Percentiles rank a stretch among this genome's conserved stretches.
phyloP scores from a whole-genome alignment of 139 green algal species.

The Chlamydomonas urium region DNA sequence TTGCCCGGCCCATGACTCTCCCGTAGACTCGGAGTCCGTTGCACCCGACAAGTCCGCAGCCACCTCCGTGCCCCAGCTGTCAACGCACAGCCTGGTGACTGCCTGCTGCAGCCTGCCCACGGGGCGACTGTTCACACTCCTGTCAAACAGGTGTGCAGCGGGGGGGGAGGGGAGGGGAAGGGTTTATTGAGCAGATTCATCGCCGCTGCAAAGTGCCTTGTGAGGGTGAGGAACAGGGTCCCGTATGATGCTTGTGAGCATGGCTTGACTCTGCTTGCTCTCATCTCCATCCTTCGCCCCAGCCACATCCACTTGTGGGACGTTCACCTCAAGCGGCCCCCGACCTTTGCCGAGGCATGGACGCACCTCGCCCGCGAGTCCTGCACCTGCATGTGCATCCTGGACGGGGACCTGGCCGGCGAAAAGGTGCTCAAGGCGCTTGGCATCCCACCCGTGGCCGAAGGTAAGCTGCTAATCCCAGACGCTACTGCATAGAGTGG shows the following conservation, averaged over 20 bases:
- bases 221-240: too few relatives aligned
- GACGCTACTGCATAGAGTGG: too few relatives aligned
- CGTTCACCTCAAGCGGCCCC: constrained; percentile 30
- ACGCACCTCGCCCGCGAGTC: constrained; percentile 25
- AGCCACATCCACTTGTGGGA: constrained; percentile 31
- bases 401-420: constrained; percentile 25
- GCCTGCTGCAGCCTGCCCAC: constrained; percentile 7
- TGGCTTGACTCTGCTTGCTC: too few relatives aligned
- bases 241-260: too few relatives aligned
- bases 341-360: constrained; percentile 18
- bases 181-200: too few relatives aligned
- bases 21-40: neutral
- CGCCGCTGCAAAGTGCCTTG: too few relatives aligned
- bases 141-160: too few relatives aligned
- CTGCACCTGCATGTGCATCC: neutral
- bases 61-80: constrained; percentile 31
- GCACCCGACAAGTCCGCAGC: constrained; percentile 10
- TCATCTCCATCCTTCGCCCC: too few relatives aligned
- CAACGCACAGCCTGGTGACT: constrained; percentile 12
- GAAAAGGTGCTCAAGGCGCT: too few relatives aligned
- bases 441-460: too few relatives aligned
- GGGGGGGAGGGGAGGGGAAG: too few relatives aligned
- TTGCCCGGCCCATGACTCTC: neutral
- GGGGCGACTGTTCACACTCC: constrained; percentile 26
- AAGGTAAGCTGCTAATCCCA: too few relatives aligned